Conservation (phyloP, 2,329 filamentous ascomycete species). For the Knufia fluminis region DNA sequence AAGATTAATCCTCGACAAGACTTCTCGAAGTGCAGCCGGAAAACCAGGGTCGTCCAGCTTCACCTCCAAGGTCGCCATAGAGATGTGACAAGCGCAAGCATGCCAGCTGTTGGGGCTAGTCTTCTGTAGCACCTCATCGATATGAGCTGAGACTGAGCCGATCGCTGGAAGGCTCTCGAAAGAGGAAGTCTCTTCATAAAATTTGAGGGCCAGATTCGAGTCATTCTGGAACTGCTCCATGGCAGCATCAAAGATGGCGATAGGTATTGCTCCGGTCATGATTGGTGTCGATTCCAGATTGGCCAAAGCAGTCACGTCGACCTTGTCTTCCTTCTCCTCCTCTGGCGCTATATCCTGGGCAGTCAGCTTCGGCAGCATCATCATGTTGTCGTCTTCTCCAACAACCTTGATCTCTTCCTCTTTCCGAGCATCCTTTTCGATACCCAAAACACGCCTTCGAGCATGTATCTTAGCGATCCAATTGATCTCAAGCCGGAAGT, state of each 20-base stretch:
- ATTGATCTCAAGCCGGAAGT: conserved; percentile 82
- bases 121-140: conserved; percentile 55
- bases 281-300: conserved; percentile 65
- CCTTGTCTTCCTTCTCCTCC: conserved; percentile 42
- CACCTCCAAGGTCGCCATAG: conserved; percentile 59
- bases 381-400: conserved; percentile 46
- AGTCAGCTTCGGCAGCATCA: conserved; percentile 50
- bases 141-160: conserved; percentile 60
- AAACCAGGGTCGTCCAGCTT: conserved; percentile 58
- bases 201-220: conserved; percentile 57
- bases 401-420: conserved; percentile 29
- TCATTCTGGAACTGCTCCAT: conserved; percentile 66
- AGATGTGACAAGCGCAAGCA: conserved; percentile 62
- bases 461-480: conserved; percentile 76
- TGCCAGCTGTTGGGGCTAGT: conserved; percentile 52
- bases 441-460: conserved; percentile 57
- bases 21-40: conserved; percentile 58
- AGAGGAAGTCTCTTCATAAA: conserved; percentile 68
- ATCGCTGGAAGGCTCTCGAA: conserved; percentile 61
- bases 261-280: conserved; percentile 83
- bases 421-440: conserved; percentile 43
- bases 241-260: conserved; percentile 82
- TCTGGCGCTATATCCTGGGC: conserved; percentile 53
- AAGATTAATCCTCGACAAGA: conserved; percentile 54
- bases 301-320: conserved; percentile 49